Base-by-base conservation (phyloP, 2,329 filamentous ascomycete genomes). In the Ophiostoma sp. region DNA sequence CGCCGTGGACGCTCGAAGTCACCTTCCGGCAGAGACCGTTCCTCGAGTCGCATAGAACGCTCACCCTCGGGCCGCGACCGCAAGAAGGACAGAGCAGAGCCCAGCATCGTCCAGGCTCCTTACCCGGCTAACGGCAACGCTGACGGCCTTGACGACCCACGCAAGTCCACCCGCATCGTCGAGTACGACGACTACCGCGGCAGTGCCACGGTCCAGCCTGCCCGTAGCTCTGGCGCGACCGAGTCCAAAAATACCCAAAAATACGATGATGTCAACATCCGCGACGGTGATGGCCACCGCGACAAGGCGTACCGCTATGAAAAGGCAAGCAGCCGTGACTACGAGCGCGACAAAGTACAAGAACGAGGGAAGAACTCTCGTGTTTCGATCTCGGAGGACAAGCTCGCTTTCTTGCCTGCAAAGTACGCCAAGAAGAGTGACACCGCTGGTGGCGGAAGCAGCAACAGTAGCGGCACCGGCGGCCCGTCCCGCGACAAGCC, bases 1-100 rank as follows among this genome's bases (percentile, higher is more conserved):
- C 79, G 79, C 63, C 80, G 81, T 67, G 80, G 77, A 65, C 82
- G 82, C 67, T 82, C 83, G 66, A 79, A 80, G 66, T 85, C 84
- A 0, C 79, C 77, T 64, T 78, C 75, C 74, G 81, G 77, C 75
- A 75, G 75, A 67, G 74, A 75, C 68, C 74, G 75, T 66, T 75
- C 76, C 38, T 64, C 66, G 2, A 64, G 65, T n/a, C 68, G 69
- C n/a, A 66, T 70, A 5, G 70, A 69, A 44, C 67, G 70, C 4
- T 71, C 70, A 1, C 70, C 71, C 0, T 70, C 69, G 14, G 71
- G 69, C 27, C 69, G 68, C 0, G 68, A 70, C 11, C 73, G 74
- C 18, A 73, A 74, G 38, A 41, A n/a, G 7, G 65, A 65, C 18
- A 68, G 52, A 8, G 63, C 45, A 11, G 69, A 65, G 12, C 64